Conservation (phyloP, 164 flowering plant genomes). For the Piper longum region DNA sequence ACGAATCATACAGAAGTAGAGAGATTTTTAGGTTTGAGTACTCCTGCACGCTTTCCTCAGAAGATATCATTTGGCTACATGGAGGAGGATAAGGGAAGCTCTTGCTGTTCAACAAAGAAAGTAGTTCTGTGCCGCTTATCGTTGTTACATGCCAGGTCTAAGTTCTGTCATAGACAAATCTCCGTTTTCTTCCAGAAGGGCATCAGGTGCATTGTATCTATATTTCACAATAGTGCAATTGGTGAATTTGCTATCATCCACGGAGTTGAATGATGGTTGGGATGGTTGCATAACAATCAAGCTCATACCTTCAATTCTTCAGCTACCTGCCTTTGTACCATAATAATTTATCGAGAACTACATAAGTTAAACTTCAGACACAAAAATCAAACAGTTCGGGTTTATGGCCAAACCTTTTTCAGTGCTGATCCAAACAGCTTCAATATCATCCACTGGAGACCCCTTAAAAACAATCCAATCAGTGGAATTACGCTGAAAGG, state of each 20-base stretch:
- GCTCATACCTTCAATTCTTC: slow-evolving; percentile 62
- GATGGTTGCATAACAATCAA: slow-evolving; percentile 18
- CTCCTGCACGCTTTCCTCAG: slow-evolving; percentile 72
- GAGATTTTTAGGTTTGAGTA: slow-evolving; percentile 68
- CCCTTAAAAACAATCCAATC: slow-evolving; percentile 62
- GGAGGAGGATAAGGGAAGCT: slow-evolving; percentile 11
- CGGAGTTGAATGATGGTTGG: slow-evolving; percentile 8
- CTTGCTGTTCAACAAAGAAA: slow-evolving; percentile 8
- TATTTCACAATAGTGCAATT: slow-evolving; percentile 21
- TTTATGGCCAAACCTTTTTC: slow-evolving; percentile 48
- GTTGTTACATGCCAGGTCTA: slow-evolving; percentile 41
- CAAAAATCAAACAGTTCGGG: neutral
- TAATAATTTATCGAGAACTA: neutral
- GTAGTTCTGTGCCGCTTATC: slow-evolving; percentile 21
- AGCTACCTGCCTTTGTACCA: slow-evolving; percentile 51
- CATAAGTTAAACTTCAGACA: neutral
- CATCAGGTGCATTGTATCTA: slow-evolving; percentile 40
- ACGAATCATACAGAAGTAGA: slow-evolving; percentile 51
- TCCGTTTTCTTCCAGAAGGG: slow-evolving; percentile 57
- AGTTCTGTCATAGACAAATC: slow-evolving; percentile 58
- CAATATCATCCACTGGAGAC: slow-evolving; percentile 41
- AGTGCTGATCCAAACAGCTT: slow-evolving; percentile 68
- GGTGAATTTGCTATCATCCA: slow-evolving; percentile 12
- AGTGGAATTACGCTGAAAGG: slow-evolving; percentile 58
- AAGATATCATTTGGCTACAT: slow-evolving; percentile 12